Conservation (phyloP, 108 stramenopile genomes). For the Nitzschia palea region DNA sequence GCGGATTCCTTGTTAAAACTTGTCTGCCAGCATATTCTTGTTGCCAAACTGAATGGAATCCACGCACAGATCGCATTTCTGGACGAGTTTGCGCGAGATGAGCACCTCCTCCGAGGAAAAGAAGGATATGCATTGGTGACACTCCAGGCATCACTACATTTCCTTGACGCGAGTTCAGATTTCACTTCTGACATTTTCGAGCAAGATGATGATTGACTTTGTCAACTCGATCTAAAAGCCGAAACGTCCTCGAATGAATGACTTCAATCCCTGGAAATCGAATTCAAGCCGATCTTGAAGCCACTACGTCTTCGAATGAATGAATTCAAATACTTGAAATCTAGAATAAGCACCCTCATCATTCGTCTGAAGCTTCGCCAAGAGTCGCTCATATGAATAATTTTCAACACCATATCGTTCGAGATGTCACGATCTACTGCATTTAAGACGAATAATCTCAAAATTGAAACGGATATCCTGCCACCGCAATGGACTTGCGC, state of each 20-base stretch:
- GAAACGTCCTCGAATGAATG: not conserved
- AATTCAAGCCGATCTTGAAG: no score
- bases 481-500: no score
- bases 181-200: slow-evolving; percentile 57
- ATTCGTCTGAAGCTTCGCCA: no score
- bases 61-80: slow-evolving; percentile 84
- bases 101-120: slow-evolving; percentile 76
- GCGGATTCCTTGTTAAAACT: slow-evolving; percentile 79
- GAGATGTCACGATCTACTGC: no score
- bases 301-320: no score
- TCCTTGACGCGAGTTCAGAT: slow-evolving; percentile 65
- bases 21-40: slow-evolving; percentile 81
- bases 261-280: no score
- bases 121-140: slow-evolving; percentile 89
- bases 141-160: slow-evolving; percentile 82
- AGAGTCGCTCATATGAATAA: no score
- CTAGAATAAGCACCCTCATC: no score
- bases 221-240: not conserved
- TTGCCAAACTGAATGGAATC: slow-evolving; percentile 56
- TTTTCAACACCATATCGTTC: no score
- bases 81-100: slow-evolving; percentile 88
- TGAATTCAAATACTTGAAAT: no score
- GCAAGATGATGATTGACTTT: slow-evolving; percentile 25
- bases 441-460: no score
- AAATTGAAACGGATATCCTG: no score